Evolutionary conservation across 1,284 basidiomycete genomes (phyloP).

Genomic region (Sanghuangporus baumii): DNA sequence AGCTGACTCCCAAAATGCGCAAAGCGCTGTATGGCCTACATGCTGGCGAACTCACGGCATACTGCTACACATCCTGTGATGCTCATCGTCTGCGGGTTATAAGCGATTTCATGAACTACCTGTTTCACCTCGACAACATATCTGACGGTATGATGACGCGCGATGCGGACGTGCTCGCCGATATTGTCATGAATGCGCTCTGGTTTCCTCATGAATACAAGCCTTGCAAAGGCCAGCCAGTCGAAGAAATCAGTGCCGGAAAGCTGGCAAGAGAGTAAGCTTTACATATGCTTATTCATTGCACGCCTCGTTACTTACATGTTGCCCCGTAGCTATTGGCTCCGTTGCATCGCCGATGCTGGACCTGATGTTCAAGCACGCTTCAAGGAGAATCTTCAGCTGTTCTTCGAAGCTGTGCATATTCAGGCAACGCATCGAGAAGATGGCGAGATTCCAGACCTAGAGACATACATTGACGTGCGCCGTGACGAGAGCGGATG

Average conservation of each 20-base stretch:
- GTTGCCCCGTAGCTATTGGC: constrained; percentile 29
- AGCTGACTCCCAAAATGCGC: constrained; percentile 46
- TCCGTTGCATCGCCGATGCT: constrained; percentile 29
- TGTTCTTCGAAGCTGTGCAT: constrained; percentile 34
- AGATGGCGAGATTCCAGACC: constrained; percentile 28
- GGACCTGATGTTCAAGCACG: constrained; percentile 23
- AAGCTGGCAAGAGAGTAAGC: constrained; percentile 31
- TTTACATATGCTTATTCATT: not conserved
- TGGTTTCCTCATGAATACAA: constrained; percentile 30
- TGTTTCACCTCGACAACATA: constrained; percentile 36
- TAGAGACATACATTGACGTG: constrained; percentile 33
- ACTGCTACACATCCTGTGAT: constrained; percentile 52
- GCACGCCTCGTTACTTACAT: constrained; percentile 1
- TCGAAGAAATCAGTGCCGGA: constrained; percentile 24
- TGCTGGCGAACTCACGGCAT: constrained; percentile 61
- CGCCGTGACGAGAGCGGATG: constrained; percentile 32
- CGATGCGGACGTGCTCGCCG: constrained; percentile 29
- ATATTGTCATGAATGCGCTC: constrained; percentile 34
- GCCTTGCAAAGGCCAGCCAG: constrained; percentile 23
- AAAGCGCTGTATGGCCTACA: constrained; percentile 51
- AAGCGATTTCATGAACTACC: constrained; percentile 35
- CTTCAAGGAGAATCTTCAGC: constrained; percentile 32
- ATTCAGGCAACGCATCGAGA: constrained; percentile 31
- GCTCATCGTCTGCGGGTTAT: constrained; percentile 54
- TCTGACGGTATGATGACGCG: constrained; percentile 31